These are phyloP conservation scores for Lactarius deliciosus DNA, from an alignment of 768 basidiomycete genomes.

Conservation along the genomic window DNA sequence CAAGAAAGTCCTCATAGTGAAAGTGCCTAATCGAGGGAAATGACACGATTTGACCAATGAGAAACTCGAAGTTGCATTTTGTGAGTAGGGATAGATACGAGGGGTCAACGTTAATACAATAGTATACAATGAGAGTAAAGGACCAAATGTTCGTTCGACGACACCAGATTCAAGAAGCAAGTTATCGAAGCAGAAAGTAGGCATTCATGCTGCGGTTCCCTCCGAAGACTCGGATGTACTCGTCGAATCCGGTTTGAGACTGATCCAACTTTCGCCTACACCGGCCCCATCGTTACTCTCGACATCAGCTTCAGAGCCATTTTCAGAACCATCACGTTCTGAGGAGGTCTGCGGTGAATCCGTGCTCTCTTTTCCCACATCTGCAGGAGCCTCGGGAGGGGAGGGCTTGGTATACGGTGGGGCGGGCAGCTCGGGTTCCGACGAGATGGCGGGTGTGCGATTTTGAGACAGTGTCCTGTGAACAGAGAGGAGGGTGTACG, in stretches of 20 bases:
- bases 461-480: constrained; percentile 59
- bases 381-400: constrained; percentile 29
- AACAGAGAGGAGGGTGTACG: constrained; percentile 59
- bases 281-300: constrained; percentile 60
- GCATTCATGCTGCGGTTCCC: constrained; percentile 11
- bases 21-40: too few relatives aligned
- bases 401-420: constrained; percentile 28
- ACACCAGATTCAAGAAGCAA: neutral
- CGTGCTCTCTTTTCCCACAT: constrained; percentile 8
- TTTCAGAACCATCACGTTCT: constrained; percentile 41
- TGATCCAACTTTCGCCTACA: constrained; percentile 71
- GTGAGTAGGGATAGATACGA: constrained; percentile 12
- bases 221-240: constrained; percentile 5
- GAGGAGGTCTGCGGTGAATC: constrained; percentile 28
- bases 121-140: constrained; percentile 13
- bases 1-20: too few relatives aligned
- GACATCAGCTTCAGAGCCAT: constrained; percentile 63
- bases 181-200: neutral
- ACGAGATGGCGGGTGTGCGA: constrained; percentile 43
- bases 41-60: neutral
- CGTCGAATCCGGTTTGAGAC: constrained; percentile 39
- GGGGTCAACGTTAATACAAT: constrained; percentile 13
- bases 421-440: constrained; percentile 19
- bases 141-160: neutral
- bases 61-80: neutral